Percentiles rank a stretch among this genome's conserved stretches.
These are phyloP conservation scores for Simplicillium sp. DNA, from an alignment of 2,329 filamentous ascomycete genomes.

Conservation along the genomic window DNA sequence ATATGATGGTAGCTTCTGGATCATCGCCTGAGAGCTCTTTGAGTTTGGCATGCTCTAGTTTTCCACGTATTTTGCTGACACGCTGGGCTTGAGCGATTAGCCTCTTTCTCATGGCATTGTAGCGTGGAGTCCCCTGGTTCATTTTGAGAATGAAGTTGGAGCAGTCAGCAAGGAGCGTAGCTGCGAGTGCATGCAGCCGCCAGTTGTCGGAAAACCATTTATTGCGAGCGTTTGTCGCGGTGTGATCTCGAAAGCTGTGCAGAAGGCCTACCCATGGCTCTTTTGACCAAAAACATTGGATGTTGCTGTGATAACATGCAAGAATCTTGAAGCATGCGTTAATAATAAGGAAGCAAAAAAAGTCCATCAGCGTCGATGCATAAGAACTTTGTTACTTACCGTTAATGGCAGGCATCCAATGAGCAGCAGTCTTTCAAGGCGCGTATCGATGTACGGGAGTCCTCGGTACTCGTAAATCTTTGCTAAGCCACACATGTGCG, in stretches of 20 bases:
- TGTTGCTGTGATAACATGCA: background rate
- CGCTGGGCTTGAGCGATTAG: background rate
- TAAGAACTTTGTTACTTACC: background rate
- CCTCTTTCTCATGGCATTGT: background rate
- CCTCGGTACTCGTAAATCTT: conserved; percentile 1
- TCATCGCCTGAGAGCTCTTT: background rate
- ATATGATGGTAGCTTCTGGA: background rate
- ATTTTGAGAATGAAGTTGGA: background rate
- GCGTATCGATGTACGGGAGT: background rate
- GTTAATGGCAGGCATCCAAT: background rate
- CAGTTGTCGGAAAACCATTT: background rate
- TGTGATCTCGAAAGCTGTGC: background rate
- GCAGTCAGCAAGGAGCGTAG: conserved; percentile 1
- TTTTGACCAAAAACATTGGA: background rate
- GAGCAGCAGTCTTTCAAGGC: background rate
- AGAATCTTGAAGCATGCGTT: background rate
- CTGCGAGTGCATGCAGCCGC: background rate
- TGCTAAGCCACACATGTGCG: background rate
- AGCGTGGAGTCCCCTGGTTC: background rate
- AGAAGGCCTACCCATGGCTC: background rate
- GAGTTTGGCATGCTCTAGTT: background rate
- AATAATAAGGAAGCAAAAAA: no score
- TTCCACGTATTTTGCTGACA: background rate
- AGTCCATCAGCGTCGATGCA: background rate
- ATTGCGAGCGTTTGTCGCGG: background rate